Percentiles rank a stretch among this genome's conserved stretches.
These are phyloP conservation scores for Eucalyptus pauciflora DNA, from an alignment of 345 rosid species.

Conservation along the genomic window DNA sequence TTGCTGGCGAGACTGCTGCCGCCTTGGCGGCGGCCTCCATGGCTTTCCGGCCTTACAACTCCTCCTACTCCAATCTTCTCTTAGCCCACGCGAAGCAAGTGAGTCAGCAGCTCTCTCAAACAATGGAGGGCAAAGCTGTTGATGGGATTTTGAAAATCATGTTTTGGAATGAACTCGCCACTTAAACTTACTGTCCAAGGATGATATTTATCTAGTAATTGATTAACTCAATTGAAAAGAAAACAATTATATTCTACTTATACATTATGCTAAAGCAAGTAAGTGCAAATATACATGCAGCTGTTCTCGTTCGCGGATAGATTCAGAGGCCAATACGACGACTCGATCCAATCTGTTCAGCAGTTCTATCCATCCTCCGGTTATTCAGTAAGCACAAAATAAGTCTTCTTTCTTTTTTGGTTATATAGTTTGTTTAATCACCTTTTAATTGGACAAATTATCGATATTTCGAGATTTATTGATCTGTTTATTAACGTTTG, in stretches of 20 bases:
- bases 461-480: not conserved
- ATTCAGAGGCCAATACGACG: slow-evolving; percentile 53
- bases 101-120: not conserved
- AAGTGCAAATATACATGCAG: not conserved
- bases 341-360: slow-evolving; percentile 36
- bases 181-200: not conserved
- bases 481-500: not conserved
- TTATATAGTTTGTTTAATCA: too few species aligned
- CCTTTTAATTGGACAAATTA: not conserved
- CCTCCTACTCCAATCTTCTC: slow-evolving; percentile 60
- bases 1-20: slow-evolving; percentile 79
- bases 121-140: not conserved
- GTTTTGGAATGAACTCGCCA: not conserved
- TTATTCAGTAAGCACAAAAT: slow-evolving; percentile 19
- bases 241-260: not conserved
- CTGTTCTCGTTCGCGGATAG: slow-evolving; percentile 53
- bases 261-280: not conserved
- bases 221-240: not conserved
- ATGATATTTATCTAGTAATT: not conserved
- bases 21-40: slow-evolving; percentile 74
- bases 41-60: slow-evolving; percentile 71
- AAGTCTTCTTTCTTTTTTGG: too few species aligned
- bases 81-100: slow-evolving; percentile 70
- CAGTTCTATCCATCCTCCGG: slow-evolving; percentile 51
- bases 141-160: not conserved